phyloP scores from a whole-genome alignment of 768 basidiomycete genomes.

The Russula sp. region DNA sequence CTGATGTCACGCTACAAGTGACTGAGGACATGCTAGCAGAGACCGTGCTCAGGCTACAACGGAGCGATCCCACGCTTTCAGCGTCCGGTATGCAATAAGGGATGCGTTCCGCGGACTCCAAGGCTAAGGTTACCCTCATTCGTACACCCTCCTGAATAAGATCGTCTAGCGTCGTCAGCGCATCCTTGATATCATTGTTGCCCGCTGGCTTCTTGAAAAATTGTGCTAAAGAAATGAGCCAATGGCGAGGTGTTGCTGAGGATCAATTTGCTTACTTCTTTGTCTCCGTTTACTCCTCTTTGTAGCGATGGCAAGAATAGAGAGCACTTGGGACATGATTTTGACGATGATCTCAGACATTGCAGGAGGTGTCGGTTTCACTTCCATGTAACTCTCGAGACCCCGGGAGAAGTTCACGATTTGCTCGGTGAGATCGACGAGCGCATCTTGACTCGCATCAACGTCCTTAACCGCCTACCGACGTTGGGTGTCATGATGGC shows the following conservation, averaged over 20 bases:
- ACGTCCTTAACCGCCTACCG: no score
- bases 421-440: no score
- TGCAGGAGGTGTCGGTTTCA: neutral
- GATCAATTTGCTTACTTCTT: neutral
- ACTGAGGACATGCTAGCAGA: no score
- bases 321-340: neutral
- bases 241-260: no score
- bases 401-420: no score
- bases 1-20: no score
- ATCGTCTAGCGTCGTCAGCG: neutral
- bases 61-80: no score
- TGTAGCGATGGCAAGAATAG: neutral
- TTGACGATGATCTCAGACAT: neutral
- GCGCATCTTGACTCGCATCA: no score
- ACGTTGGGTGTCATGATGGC: no score
- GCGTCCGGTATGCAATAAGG: no score
- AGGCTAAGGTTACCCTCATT: neutral
- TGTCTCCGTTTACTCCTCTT: neutral
- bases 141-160: neutral
- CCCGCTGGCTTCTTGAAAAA: neutral
- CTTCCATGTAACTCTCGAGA: no score
- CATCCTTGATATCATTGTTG: neutral
- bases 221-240: neutral
- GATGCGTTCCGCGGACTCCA: neutral
- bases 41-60: no score